Base-by-base conservation (phyloP, 1,284 basidiomycete species). In the Trichosporon ovoides region DNA sequence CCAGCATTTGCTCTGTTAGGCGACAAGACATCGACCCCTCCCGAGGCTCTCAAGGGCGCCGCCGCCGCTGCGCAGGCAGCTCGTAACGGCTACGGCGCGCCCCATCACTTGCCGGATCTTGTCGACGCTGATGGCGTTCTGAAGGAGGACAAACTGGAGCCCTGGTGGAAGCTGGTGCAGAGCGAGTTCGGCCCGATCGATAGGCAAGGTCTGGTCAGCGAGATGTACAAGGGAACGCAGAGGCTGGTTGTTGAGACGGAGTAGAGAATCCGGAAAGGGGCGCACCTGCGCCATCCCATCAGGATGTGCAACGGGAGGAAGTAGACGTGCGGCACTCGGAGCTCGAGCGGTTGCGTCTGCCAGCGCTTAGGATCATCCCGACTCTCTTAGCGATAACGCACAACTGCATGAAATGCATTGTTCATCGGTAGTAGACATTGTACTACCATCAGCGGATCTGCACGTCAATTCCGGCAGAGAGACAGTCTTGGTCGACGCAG, bases 141-240 rank as follows among this genome's bases (percentile, higher is more conserved):
- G 31, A 85, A 89, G 67, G 80, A 84, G 0, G 77, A 78, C 10
- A 84, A 82, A 58, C 73, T 91, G 4, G 75, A 81, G 1, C 74
- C 80, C 18, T 83, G 90, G 67, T 91, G 87, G 69, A 77, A 81
- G 13, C 84, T 87, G n/a, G 84, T 85, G n/a, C 77, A 82, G 40
- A 81, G 83, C 57, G 90, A 94, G 65, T 81, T 91, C 28, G 81
- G 83, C 2, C 85, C 87, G 3, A 77, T 95, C 58, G 84, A 85
- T 66, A 82, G 92, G 49, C 84, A 89, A 58, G 87, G 87, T 4
- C 81, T 90, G 55, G 85, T 94, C 34, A 96, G 94, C 75, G 84
- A 87, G 69, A 78, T 94, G 53, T 95, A 90, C n/a, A 51, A 58
- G 48, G 31, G 50, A 9, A 35, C 49, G 38, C 55, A 52, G 36